Evolutionary conservation across 257 asterid genomes (phyloP).

Genomic region (Solanum peruvianum): DNA sequence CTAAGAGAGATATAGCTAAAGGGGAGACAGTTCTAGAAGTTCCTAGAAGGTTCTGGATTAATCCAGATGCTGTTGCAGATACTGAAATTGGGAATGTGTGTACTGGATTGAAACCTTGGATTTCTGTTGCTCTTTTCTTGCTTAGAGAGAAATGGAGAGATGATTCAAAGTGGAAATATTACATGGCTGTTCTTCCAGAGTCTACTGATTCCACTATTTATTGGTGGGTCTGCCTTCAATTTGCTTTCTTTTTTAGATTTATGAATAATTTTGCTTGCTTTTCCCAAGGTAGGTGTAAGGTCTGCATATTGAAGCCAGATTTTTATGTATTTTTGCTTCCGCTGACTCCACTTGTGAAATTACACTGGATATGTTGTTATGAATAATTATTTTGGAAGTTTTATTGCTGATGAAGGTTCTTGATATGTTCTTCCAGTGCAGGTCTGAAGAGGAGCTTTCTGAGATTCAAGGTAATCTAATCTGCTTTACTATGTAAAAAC

Average conservation of each 20-base stretch:
- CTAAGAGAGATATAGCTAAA: constrained; percentile 45
- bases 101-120: constrained; percentile 82
- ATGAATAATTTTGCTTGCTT: not conserved
- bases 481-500: not conserved
- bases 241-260: not conserved
- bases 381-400: not conserved
- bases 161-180: constrained; percentile 69
- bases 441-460: constrained; percentile 99
- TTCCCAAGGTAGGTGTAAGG: not conserved
- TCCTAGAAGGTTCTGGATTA: constrained; percentile 80
- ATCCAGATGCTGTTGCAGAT: constrained; percentile 57
- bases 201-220: constrained; percentile 72
- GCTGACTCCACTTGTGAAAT: not conserved
- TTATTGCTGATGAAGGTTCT: constrained; percentile 19
- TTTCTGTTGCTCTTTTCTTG: constrained; percentile 75
- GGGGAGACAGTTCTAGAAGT: constrained; percentile 88
- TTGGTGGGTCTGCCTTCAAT: constrained; percentile 59
- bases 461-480: constrained; percentile 82
- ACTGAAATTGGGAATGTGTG: constrained; percentile 73
- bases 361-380: not conserved
- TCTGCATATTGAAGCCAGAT: not conserved
- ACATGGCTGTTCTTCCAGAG: constrained; percentile 60
- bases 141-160: constrained; percentile 56
- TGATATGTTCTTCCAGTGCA: constrained; percentile 68
- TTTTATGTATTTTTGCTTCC: not conserved